These are phyloP conservation scores for Filosporella fistucella DNA, from an alignment of 495 filamentous ascomycete genomes.

Conservation along the genomic window DNA sequence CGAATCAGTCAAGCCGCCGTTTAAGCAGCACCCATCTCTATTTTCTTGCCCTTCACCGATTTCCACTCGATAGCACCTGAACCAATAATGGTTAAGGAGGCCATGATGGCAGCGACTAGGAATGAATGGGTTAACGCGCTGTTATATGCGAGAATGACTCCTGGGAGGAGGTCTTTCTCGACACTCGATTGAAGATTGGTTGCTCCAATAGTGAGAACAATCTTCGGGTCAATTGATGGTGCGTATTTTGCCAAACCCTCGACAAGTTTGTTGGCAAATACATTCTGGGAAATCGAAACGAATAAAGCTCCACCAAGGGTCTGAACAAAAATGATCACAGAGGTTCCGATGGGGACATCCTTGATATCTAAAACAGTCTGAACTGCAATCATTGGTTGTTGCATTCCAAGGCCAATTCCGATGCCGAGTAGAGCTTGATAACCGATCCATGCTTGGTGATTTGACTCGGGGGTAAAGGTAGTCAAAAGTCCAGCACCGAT, in stretches of 20 bases:
- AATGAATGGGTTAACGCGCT: conserved; percentile 62
- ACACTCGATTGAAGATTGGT: conserved; percentile 44
- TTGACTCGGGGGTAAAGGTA: conserved; percentile 10
- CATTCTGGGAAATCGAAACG: conserved; percentile 39
- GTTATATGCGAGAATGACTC: conserved; percentile 67
- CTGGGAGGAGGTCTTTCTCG: conserved; percentile 36
- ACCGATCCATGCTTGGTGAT: conserved; percentile 17
- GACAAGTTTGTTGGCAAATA: conserved; percentile 42
- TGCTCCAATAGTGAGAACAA: conserved; percentile 46
- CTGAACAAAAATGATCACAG: conserved; percentile 30
- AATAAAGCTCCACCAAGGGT: conserved; percentile 45
- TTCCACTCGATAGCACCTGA: conserved; percentile 67
- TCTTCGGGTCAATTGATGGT: conserved; percentile 35
- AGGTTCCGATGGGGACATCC: conserved; percentile 17
- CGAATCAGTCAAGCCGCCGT: not conserved
- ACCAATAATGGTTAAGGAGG: conserved; percentile 56
- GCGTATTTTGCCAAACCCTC: conserved; percentile 28
- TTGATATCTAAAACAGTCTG: conserved; percentile 20
- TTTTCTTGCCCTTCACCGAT: conserved; percentile 79
- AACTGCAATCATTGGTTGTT: conserved; percentile 25
- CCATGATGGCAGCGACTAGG: conserved; percentile 63
- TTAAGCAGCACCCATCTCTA: conserved; percentile 56
- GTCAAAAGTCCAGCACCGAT: conserved; percentile 44
- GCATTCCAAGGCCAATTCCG: conserved; percentile 23
- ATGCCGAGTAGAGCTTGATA: conserved; percentile 20